Conservation (phyloP, 1,139 yeast species). For the Pichia cactophila region DNA sequence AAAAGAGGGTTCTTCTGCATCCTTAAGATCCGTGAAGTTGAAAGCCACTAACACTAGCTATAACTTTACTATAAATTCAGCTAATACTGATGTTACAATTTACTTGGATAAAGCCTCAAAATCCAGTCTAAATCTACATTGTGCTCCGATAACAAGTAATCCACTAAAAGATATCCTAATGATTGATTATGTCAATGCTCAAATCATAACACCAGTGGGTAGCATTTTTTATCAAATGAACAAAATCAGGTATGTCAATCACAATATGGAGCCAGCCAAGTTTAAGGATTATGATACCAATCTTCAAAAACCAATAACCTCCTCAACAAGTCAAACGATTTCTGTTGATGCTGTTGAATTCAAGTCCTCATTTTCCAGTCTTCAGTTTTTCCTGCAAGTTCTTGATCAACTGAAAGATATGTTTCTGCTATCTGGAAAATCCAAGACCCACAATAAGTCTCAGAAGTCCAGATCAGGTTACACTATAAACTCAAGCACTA, state of each 20-base stretch:
- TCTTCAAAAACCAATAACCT: conserved; percentile 2
- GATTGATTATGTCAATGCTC: neutral
- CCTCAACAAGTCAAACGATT: neutral
- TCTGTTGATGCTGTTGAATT: neutral
- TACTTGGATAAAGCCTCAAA: neutral
- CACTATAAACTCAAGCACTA: conserved; percentile 21
- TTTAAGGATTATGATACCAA: conserved; percentile 7
- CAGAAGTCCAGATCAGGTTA: conserved; percentile 12
- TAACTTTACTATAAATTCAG: neutral
- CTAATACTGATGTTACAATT: neutral
- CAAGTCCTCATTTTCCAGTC: neutral
- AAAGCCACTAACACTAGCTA: neutral
- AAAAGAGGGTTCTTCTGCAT: neutral
- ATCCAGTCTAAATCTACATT: neutral
- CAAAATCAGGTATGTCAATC: neutral
- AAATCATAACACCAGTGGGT: neutral
- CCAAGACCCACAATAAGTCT: conserved; percentile 7
- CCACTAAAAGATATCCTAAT: neutral
- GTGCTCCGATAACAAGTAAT: conserved; percentile 3
- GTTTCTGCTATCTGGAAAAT: neutral
- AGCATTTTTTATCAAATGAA: neutral
- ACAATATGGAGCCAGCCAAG: conserved; percentile 1
- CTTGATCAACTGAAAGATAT: neutral
- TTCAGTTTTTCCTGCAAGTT: neutral
- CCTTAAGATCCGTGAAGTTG: neutral